Percentiles rank a stretch among this genome's conserved stretches.
phyloP scores from a whole-genome alignment of 345 rosid genomes.

The Noccaea bulbosa region DNA sequence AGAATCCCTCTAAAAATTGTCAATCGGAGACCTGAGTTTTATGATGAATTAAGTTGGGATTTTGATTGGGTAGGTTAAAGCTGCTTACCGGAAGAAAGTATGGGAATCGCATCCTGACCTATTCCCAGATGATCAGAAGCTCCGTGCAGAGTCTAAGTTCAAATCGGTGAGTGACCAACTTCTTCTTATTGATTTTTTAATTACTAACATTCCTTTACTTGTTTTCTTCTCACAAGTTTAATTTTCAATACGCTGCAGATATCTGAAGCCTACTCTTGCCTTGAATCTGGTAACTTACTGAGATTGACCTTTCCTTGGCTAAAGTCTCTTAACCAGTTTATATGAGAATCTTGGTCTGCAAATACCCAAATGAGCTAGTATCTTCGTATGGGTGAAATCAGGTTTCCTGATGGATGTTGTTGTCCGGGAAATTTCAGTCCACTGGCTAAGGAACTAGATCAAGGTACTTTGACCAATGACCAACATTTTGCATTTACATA shows the following conservation, averaged over 20 bases:
- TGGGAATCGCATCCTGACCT: conserved; percentile 93
- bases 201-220: not conserved
- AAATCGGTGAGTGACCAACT: conserved; percentile 51
- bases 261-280: conserved; percentile 66
- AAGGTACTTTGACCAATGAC: not conserved
- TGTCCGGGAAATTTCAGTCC: not conserved
- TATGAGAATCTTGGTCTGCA: conserved; percentile 40
- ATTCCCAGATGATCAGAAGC: conserved; percentile 70
- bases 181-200: too few relatives aligned
- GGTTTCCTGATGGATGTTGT: not conserved
- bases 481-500: not conserved
- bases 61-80: conserved; percentile 59
- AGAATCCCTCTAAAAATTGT: not conserved
- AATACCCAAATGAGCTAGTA: conserved; percentile 42
- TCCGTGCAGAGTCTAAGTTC: conserved; percentile 73
- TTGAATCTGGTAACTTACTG: conserved; percentile 62
- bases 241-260: conserved; percentile 51
- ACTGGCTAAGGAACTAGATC: not conserved
- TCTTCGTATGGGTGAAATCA: conserved; percentile 21
- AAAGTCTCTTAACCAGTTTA: not conserved
- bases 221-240: not conserved
- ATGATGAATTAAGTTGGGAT: too few relatives aligned
- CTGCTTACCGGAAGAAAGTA: conserved; percentile 79
- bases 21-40: too few relatives aligned
- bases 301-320: conserved; percentile 6